phyloP scores from a whole-genome alignment of 345 rosid species.

The Stellera chamaejasme region DNA sequence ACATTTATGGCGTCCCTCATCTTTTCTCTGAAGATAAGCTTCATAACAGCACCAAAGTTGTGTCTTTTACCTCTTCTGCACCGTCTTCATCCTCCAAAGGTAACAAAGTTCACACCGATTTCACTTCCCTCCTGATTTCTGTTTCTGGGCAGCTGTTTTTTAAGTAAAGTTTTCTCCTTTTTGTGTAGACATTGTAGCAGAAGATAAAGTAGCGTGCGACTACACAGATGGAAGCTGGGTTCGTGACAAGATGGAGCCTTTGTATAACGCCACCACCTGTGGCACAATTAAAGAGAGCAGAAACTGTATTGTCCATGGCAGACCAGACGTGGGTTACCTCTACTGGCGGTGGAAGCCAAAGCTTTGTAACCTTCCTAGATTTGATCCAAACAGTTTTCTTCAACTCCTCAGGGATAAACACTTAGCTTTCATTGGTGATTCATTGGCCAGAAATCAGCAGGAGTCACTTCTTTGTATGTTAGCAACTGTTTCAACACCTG shows the following conservation, averaged over 20 bases:
- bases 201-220: conserved; percentile 45
- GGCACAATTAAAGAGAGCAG: conserved; percentile 74
- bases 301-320: conserved; percentile 64
- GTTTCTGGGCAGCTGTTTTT: not conserved
- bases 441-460: conserved; percentile 83
- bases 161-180: not conserved
- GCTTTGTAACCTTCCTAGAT: conserved; percentile 65
- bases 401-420: conserved; percentile 43
- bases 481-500: conserved; percentile 40
- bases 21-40: conserved; percentile 12
- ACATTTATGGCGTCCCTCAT: conserved; percentile 31
- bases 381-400: conserved; percentile 59
- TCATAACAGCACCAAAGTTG: conserved; percentile 3
- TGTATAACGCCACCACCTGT: conserved; percentile 63
- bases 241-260: conserved; percentile 48
- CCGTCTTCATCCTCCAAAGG: conserved; percentile 16
- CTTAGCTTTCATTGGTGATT: conserved; percentile 78
- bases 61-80: conserved; percentile 12
- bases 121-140: too few species aligned
- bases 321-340: conserved; percentile 68
- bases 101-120: not conserved
- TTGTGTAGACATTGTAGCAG: conserved; percentile 14
- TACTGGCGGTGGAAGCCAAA: conserved; percentile 81
- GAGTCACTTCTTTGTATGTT: conserved; percentile 85
- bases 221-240: conserved; percentile 64